Evolutionary conservation across 345 rosid genomes (phyloP).

Genomic region (Leavenworthia alabamica): DNA sequence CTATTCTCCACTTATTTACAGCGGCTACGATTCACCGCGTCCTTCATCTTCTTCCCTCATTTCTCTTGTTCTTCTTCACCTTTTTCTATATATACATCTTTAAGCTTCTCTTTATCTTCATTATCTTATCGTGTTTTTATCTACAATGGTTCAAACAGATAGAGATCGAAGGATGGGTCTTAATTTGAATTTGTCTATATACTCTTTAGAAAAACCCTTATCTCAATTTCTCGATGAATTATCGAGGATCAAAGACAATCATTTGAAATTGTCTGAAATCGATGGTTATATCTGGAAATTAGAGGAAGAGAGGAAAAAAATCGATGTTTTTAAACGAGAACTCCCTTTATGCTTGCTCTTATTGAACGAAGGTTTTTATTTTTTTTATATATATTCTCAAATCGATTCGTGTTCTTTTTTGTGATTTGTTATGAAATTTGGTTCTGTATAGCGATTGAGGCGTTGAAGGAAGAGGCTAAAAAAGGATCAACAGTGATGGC

Average conservation of each 20-base stretch:
- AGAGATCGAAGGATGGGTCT: conserved; percentile 46
- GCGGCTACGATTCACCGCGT: conserved; percentile 26
- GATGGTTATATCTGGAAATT: conserved; percentile 44
- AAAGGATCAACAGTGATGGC: conserved; percentile 26
- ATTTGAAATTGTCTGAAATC: conserved; percentile 39
- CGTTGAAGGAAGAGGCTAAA: conserved; percentile 46
- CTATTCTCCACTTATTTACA: conserved; percentile 27
- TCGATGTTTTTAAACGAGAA: conserved; percentile 67
- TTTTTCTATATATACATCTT: conserved; percentile 25
- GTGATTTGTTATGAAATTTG: not conserved
- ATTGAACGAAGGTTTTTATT: conserved; percentile 46
- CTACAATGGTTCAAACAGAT: conserved; percentile 27
- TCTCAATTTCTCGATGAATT: conserved; percentile 45
- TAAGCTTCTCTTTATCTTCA: conserved; percentile 24
- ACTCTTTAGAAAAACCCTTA: conserved; percentile 40
- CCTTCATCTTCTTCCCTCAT: conserved; percentile 41
- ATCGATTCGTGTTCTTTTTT: not conserved
- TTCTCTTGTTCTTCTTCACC: conserved; percentile 13
- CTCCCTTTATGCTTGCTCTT: conserved; percentile 77
- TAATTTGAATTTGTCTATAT: conserved; percentile 55
- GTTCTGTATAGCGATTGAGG: conserved; percentile 42
- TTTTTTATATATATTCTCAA: too few species aligned
- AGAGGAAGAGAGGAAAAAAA: conserved; percentile 64
- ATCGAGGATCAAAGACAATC: conserved; percentile 32
- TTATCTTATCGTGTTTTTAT: conserved; percentile 27